Conservation (phyloP, 176 grass and related monocot genomes). For the Calamus simplicifolius region DNA sequence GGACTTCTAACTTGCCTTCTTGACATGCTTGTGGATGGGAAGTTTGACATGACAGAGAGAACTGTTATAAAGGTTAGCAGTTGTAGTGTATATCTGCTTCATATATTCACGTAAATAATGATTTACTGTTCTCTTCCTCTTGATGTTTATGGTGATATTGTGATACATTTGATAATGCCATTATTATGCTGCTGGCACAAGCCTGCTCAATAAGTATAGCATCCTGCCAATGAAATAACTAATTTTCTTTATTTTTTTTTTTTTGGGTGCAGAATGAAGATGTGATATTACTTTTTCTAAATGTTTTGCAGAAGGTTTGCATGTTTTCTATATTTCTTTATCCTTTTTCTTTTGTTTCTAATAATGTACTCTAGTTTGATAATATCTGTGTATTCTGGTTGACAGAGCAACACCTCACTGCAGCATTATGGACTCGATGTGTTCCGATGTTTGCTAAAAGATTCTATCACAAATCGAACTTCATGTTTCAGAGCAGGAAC, state of each 20-base stretch:
- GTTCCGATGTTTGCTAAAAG: slow-evolving; percentile 74
- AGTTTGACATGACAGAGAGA: slow-evolving; percentile 75
- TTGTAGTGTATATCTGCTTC: slow-evolving; percentile 14
- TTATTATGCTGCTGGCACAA: slow-evolving; percentile 5
- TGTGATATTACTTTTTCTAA: slow-evolving; percentile 74
- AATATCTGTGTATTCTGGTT: slow-evolving; percentile 37
- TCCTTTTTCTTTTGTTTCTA: neutral
- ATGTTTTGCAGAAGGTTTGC: slow-evolving; percentile 80
- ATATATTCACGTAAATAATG: neutral
- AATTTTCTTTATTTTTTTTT: slow-evolving; percentile 25
- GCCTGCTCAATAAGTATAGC: slow-evolving; percentile 9
- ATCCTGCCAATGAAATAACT: slow-evolving; percentile 9
- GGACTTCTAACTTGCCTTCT: slow-evolving; percentile 72
- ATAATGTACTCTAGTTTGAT: slow-evolving; percentile 4
- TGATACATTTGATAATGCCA: neutral
- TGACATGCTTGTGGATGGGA: slow-evolving; percentile 94
- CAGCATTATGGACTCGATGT: slow-evolving; percentile 87
- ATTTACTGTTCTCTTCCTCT: neutral
- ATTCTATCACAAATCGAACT: slow-evolving; percentile 81
- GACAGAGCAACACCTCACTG: slow-evolving; percentile 80
- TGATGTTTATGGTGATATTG: neutral
- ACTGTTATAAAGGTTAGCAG: slow-evolving; percentile 63
- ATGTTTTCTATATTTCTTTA: slow-evolving; percentile 12
- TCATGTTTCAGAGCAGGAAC: slow-evolving; percentile 83
- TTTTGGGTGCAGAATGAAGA: slow-evolving; percentile 72